Evolutionary conservation across 1,139 yeast genomes (phyloP), one percentile per base, ranked within the genome.

Genomic region (Sugiyamaella japonica): DNA sequence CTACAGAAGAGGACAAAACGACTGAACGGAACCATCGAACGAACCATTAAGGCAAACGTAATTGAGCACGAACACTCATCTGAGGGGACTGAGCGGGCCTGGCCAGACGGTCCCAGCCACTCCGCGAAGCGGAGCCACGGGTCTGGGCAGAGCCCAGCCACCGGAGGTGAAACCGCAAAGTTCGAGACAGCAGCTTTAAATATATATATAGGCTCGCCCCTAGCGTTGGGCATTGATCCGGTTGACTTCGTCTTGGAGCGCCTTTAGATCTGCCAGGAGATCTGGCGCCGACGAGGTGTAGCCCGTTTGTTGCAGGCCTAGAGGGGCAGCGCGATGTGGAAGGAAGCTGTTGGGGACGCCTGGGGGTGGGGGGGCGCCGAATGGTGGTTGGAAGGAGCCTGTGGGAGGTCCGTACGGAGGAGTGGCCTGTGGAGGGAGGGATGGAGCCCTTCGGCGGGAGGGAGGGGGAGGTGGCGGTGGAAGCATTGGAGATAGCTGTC

Each of bases 171-270:
- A 39, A 29, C 25, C 25, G 5, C 3, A 10, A 4, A 12, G n/a
- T 29, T 9, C 7, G 34, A 2, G 34, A 29, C 34, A 9, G 10
- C 8, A 12, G 10, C 9, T 12, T 29, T 23, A 34, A 16, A 20
- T 20, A 20, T 44, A 20, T 12, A n/a, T n/a, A n/a, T n/a, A n/a
- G n/a, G n/a, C n/a, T n/a, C n/a, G n/a, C n/a, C n/a, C n/a, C n/a
- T n/a, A 48, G 9, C 39, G 38, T 13, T 48, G 46, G 12, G 63
- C 56, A 32, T 62, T 56, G 36, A 65, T 46, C 29, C 65, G 57
- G 42, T 65, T 63, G 16, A 66, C 69, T 52, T 65, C 68, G 7
- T 63, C 66, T 46, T 66, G 68, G 15, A 66, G 59, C 7, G 68
- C 66, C 32, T 59, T 56, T n/a, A 66, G 52, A 48, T 66, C 69